Evolutionary conservation across 495 filamentous ascomycete species (phyloP).

Genomic region (Cercophora samala): DNA sequence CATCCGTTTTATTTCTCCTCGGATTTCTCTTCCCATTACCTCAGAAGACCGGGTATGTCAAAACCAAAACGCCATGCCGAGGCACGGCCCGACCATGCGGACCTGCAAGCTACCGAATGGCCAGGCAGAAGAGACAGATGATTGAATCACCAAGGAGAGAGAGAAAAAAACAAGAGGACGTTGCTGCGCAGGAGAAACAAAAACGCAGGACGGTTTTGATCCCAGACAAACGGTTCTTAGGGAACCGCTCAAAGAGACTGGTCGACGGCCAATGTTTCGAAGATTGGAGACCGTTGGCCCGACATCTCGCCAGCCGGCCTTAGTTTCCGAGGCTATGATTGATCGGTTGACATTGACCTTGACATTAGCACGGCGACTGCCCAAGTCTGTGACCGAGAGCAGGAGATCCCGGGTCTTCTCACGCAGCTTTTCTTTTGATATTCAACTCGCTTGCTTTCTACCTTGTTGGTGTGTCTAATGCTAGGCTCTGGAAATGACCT

Average conservation of each 20-base stretch:
- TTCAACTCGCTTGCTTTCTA: neutral
- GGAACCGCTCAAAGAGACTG: neutral
- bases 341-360: slow-evolving; percentile 13
- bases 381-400: neutral
- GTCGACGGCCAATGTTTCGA: neutral
- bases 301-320: slow-evolving; percentile 9
- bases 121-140: slow-evolving; percentile 5
- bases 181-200: slow-evolving; percentile 1
- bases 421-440: neutral
- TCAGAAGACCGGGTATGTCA: neutral
- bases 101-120: slow-evolving; percentile 21
- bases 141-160: slow-evolving; percentile 8
- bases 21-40: neutral
- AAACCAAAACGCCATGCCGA: slow-evolving; percentile 3
- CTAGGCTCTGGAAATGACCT: neutral
- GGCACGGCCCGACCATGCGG: slow-evolving; percentile 21
- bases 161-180: slow-evolving; percentile 1
- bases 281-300: slow-evolving; percentile 5
- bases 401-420: neutral
- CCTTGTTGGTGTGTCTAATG: neutral
- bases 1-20: neutral
- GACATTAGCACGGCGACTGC: neutral
- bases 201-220: neutral
- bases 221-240: slow-evolving; percentile 11
- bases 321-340: slow-evolving; percentile 24